These are phyloP conservation scores for Ephemerocybe angulata DNA, from an alignment of 768 basidiomycete species.

Conservation along the genomic window DNA sequence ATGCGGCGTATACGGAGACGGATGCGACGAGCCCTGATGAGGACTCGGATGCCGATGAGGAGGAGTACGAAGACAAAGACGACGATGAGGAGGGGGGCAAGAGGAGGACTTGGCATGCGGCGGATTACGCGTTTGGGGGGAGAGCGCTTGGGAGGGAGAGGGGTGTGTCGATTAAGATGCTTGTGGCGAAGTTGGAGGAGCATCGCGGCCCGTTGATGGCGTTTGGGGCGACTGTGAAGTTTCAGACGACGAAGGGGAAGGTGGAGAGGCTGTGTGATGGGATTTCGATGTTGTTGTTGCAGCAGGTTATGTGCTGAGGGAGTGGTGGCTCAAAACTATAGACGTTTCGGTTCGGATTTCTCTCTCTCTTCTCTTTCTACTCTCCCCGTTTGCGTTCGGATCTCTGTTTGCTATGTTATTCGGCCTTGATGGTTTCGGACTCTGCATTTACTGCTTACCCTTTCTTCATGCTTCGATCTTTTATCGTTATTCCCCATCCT, in stretches of 20 bases:
- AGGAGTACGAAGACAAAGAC: not conserved
- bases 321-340: no score
- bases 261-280: constrained; percentile 36
- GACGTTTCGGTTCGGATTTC: no score
- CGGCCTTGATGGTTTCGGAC: no score
- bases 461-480: no score
- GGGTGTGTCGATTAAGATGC: constrained; percentile 11
- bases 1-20: not conserved
- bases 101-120: not conserved
- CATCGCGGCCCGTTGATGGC: constrained; percentile 21
- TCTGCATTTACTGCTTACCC: no score
- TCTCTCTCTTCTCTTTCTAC: no score
- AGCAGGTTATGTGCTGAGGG: constrained; percentile 21
- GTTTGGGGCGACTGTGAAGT: constrained; percentile 28
- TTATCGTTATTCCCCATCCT: no score
- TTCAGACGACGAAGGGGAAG: constrained; percentile 34
- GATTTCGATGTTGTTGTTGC: constrained; percentile 36
- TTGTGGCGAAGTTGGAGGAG: constrained; percentile 27
- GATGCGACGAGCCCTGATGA: not conserved
- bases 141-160: not conserved
- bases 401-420: no score
- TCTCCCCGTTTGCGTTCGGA: no score
- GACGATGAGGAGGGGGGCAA: not conserved
- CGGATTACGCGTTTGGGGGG: not conserved
- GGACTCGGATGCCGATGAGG: not conserved